These are phyloP conservation scores for Candida boleticola DNA, from an alignment of 805 yeast species.

Conservation along the genomic window DNA sequence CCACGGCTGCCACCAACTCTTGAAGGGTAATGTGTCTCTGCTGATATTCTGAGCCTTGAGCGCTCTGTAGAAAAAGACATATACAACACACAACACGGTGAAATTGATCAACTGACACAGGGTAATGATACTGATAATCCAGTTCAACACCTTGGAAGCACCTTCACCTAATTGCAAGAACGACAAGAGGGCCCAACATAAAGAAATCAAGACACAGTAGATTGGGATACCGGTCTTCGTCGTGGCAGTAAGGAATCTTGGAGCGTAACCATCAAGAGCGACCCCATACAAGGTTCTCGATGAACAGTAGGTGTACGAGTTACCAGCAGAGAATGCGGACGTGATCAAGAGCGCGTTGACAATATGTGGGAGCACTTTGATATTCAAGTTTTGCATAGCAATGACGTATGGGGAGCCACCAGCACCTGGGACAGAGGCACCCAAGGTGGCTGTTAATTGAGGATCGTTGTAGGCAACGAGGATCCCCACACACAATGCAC, in stretches of 20 bases:
- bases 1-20: slow-evolving; percentile 35
- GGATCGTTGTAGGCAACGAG: slow-evolving; percentile 72
- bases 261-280: slow-evolving; percentile 48
- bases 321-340: slow-evolving; percentile 49
- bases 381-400: slow-evolving; percentile 48
- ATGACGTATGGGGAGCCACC: slow-evolving; percentile 51
- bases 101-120: slow-evolving; percentile 31
- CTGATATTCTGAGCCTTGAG: slow-evolving; percentile 58
- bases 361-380: slow-evolving; percentile 43
- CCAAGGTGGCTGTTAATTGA: slow-evolving; percentile 53
- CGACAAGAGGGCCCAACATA: slow-evolving; percentile 59
- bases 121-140: slow-evolving; percentile 35
- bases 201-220: slow-evolving; percentile 40
- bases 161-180: slow-evolving; percentile 53
- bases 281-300: slow-evolving; percentile 48
- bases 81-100: slow-evolving; percentile 43
- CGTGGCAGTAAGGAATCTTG: slow-evolving; percentile 40
- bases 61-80: slow-evolving; percentile 60
- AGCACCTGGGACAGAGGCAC: slow-evolving; percentile 61
- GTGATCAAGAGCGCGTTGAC: slow-evolving; percentile 43
- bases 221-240: slow-evolving; percentile 48
- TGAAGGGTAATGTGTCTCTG: slow-evolving; percentile 46
- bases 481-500: slow-evolving; percentile 76
- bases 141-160: slow-evolving; percentile 26
- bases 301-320: slow-evolving; percentile 46